A percentile compares a stretch with the other conserved stretches of the same genome.
Evolutionary conservation across 306 rosid genomes (phyloP).

Genomic region (Castanopsis chinensis): DNA sequence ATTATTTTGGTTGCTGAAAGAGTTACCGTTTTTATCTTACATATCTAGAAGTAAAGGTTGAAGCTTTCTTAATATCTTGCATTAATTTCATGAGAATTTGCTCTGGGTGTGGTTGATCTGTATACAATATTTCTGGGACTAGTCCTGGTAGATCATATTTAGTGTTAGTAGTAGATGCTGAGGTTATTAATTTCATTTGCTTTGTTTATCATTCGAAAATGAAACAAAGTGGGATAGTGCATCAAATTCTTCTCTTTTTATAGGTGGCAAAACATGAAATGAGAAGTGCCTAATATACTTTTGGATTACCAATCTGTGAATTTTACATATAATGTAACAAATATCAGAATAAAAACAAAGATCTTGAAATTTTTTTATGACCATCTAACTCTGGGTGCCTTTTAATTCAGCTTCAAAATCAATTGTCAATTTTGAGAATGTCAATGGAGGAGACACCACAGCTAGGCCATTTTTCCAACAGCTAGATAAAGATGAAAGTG

Average conservation of each 20-base stretch:
- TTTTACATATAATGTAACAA: neutral
- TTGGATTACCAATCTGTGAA: neutral
- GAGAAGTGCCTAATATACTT: neutral
- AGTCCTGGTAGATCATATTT: neutral
- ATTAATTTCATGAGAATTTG: neutral
- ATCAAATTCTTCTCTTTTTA: neutral
- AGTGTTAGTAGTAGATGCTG: neutral
- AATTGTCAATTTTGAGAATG: constrained; percentile 57
- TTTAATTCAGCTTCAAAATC: constrained; percentile 58
- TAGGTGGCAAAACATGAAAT: neutral
- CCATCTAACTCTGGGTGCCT: neutral
- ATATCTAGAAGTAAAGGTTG: neutral
- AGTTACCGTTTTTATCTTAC: neutral
- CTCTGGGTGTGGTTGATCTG: neutral
- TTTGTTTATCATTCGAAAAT: neutral
- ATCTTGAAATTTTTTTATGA: neutral
- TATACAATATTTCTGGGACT: neutral
- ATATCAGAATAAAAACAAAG: neutral
- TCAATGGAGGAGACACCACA: constrained; percentile 30
- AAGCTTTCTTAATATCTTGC: neutral
- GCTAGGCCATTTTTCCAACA: constrained; percentile 49
- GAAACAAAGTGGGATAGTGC: neutral
- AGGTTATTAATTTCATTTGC: neutral
- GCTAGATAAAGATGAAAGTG: constrained; percentile 51
- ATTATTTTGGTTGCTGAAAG: neutral